Evolutionary conservation across 306 rosid species (phyloP), one percentile per base, ranked within the genome.

Genomic region (Quercus aquifolioides): DNA sequence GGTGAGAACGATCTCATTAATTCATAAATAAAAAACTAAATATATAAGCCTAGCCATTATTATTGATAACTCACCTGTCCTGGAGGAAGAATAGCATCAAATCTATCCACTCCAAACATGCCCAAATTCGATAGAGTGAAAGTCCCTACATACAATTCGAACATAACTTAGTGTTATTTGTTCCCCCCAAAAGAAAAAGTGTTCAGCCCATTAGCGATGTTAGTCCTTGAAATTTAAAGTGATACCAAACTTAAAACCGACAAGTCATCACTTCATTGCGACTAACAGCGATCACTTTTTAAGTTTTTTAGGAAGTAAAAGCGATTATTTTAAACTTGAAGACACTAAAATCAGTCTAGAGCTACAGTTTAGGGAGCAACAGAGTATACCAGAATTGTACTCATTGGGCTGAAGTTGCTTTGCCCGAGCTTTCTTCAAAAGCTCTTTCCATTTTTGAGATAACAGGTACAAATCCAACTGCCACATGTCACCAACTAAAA

Each of bases 61-160:
- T 23, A 31, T 30, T 30, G 21, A 73, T 78, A 41, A 72, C 83
- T 80, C 81, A 91, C 98, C 91, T 94, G 98, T 88, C 98, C 98
- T 1, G 97, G 98, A 77, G 98, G 98, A 74, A 94, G 97, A 80
- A 94, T 92, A 79, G 98, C 98, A 76, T 94, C 98, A 35, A 94
- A 94, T 81, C 89, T 88, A 82, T 92, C 97, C 77, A 92, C 97
- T 86, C 97, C 97, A 79, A 92, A 94, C 98, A 92, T 92, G 49
- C 98, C 97, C 91, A 94, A 84, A 83, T 94, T 94, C 65, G 98
- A 94, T 73, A 94, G 90, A 1, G 98, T 94, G 80, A 94, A 94
- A 76, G 98, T 94, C 81, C 98, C 98, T 94, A 75, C 77, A 75
- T 2, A 23, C 14, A 79, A 74, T 35, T 26, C 21, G 33, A 52